These are phyloP conservation scores for Pyrrhoderma noxium DNA, from an alignment of 1,284 basidiomycete species.

Conservation along the genomic window DNA sequence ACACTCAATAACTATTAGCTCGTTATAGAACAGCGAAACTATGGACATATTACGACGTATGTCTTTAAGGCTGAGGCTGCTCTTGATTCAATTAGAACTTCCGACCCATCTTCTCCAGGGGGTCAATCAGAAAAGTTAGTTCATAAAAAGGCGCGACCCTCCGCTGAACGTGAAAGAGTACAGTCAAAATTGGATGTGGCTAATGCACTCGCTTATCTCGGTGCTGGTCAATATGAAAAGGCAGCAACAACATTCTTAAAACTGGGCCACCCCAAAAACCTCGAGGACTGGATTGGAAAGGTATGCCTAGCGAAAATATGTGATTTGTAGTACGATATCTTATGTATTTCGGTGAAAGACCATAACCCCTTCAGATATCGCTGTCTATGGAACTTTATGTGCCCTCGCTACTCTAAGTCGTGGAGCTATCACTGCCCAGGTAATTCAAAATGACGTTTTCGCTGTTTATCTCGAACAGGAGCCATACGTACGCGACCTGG, in stretches of 20 bases:
- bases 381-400: slow-evolving; percentile 76
- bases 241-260: slow-evolving; percentile 67
- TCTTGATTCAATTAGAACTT: slow-evolving; percentile 48
- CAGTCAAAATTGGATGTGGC: slow-evolving; percentile 77
- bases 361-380: slow-evolving; percentile 71
- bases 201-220: slow-evolving; percentile 64
- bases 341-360: slow-evolving; percentile 37
- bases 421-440: slow-evolving; percentile 55
- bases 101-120: slow-evolving; percentile 17
- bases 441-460: slow-evolving; percentile 67
- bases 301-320: slow-evolving; percentile 29
- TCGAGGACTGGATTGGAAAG: slow-evolving; percentile 67
- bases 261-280: slow-evolving; percentile 52
- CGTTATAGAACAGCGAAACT: slow-evolving; percentile 77
- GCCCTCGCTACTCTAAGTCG: slow-evolving; percentile 71
- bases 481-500: slow-evolving; percentile 74
- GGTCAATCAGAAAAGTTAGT: slow-evolving; percentile 23
- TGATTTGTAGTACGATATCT: background rate
- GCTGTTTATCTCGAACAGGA: slow-evolving; percentile 78
- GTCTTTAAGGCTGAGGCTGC: slow-evolving; percentile 88
- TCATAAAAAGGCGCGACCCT: slow-evolving; percentile 26
- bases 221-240: slow-evolving; percentile 64
- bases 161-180: slow-evolving; percentile 51
- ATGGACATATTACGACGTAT: slow-evolving; percentile 76
- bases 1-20: slow-evolving; percentile 38